phyloP scores from a whole-genome alignment of 169 alveolate genomes.

The Plasmodium gonderi region DNA sequence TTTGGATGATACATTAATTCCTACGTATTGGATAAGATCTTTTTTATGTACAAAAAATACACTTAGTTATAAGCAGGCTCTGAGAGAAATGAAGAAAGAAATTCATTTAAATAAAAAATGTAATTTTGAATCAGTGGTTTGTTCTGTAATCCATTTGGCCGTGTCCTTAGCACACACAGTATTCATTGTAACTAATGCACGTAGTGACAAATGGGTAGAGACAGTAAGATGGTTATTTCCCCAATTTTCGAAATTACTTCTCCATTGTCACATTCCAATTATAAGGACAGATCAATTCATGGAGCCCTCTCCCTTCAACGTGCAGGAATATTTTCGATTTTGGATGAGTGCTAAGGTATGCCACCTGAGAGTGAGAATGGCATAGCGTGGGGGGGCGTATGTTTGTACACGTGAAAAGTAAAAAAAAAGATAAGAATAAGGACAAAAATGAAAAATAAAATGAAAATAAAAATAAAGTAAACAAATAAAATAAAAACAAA shows the following conservation, averaged over 20 bases:
- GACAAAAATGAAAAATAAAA: too few species aligned
- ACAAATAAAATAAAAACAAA: too few species aligned
- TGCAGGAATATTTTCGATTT: slow-evolving; percentile 82
- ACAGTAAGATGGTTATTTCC: slow-evolving; percentile 86
- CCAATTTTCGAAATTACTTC: slow-evolving; percentile 78
- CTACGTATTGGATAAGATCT: slow-evolving; percentile 87
- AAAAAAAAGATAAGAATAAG: too few species aligned
- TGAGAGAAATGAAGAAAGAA: slow-evolving; percentile 76
- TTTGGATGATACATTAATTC: slow-evolving; percentile 87
- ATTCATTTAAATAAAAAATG: slow-evolving; percentile 78
- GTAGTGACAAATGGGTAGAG: slow-evolving; percentile 85
- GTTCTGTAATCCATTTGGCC: slow-evolving; percentile 78
- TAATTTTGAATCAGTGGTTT: slow-evolving; percentile 78
- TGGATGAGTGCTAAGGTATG: slow-evolving; percentile 89
- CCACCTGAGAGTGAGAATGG: slow-evolving; percentile 32
- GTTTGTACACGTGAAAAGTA: too few species aligned
- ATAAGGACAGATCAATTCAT: slow-evolving; percentile 80
- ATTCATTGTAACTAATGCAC: slow-evolving; percentile 88
- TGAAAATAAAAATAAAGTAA: too few species aligned
- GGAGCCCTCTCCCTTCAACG: slow-evolving; percentile 82
- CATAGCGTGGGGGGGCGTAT: too few species aligned
- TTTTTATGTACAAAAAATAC: slow-evolving; percentile 35
- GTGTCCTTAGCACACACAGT: slow-evolving; percentile 80
- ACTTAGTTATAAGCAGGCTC: slow-evolving; percentile 71
- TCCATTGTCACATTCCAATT: slow-evolving; percentile 80